Evolutionary conservation across 345 rosid genomes (phyloP), one percentile per base, ranked within the genome.

Genomic region (Reutealis trisperma): DNA sequence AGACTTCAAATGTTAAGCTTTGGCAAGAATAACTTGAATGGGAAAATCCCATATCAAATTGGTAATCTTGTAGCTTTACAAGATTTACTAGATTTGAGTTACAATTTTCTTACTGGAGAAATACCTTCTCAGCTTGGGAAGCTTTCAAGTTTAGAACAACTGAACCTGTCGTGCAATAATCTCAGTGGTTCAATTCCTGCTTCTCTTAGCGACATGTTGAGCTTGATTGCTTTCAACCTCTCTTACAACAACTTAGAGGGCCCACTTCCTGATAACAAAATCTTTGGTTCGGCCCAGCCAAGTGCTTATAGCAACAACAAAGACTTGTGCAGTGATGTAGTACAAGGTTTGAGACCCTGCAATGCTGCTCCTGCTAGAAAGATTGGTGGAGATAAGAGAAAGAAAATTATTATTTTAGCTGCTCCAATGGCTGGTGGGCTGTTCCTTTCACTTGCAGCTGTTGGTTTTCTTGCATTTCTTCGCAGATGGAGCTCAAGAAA

Each of bases 161-260:
- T 84, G 47, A 73, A 84, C 59, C 63, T 88, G 1, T 86, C 91
- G 8, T 66, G 68, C 59, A 88, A 86, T 27, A 63, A 81, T 41
- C 83, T 88, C 45, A 14, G 62, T 2, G 82, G 87, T 45, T 9
- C 77, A n/a, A 74, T 86, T 67, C 87, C 91, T 37, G 27, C 81
- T n/a, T 24, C 83, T 6, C 22, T 86, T 32, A 22, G 67, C 52
- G 58, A 71, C 44, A 69, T 88, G 85, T n/a, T 74, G 71, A 76
- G 89, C 74, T 65, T 84, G 77, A 54, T 65, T 51, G 6, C 60
- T 42, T 63, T 84, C 41, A 60, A 84, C 66, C 13, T 88, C 16
- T 88, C 91, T 19, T 27, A 75, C 41, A 88, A 86, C 74, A 27
- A 64, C 15, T 72, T 88, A 57, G 85, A 81, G 55, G 91, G 89